Evolutionary conservation across 352 stramenopile species (phyloP).

Genomic region (Blastocystis sp.): DNA sequence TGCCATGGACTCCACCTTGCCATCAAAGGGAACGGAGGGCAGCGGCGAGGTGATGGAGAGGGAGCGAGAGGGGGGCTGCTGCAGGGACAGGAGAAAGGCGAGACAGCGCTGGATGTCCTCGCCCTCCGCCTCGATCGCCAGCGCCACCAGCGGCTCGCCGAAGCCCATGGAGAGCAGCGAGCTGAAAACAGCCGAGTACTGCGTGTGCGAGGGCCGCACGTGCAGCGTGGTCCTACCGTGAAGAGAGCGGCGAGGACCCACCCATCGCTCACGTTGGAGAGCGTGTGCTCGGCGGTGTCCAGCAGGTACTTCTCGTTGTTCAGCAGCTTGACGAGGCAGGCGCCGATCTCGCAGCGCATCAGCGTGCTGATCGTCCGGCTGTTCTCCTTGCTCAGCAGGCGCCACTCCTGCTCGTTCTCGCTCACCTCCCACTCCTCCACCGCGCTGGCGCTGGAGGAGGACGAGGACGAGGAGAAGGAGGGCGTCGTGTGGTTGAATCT

Average conservation of each 20-base stretch:
- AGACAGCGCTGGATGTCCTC: constrained; percentile 16
- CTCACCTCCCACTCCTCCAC: constrained; percentile 19
- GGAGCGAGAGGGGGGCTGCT: background rate
- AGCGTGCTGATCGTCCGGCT: background rate
- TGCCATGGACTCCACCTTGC: background rate
- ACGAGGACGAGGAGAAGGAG: background rate
- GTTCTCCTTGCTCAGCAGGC: constrained; percentile 12
- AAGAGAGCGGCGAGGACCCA: background rate
- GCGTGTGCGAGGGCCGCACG: background rate
- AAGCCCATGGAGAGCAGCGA: constrained; percentile 20
- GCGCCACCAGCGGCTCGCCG: background rate
- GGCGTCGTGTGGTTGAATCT: background rate
- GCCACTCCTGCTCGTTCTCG: background rate
- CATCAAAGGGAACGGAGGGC: background rate
- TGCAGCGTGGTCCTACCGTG: background rate
- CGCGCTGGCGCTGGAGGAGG: background rate
- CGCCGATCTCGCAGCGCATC: constrained; percentile 2
- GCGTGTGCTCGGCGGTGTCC: background rate
- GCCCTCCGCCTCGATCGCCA: background rate
- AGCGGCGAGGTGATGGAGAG: background rate
- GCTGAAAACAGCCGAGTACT: background rate
- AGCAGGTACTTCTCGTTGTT: constrained; percentile 26
- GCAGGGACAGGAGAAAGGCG: background rate
- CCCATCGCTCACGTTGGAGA: background rate
- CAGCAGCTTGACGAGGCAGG: background rate